Conservation (phyloP, 2,329 filamentous ascomycete genomes). For the Pestalotiopsis sp. region DNA sequence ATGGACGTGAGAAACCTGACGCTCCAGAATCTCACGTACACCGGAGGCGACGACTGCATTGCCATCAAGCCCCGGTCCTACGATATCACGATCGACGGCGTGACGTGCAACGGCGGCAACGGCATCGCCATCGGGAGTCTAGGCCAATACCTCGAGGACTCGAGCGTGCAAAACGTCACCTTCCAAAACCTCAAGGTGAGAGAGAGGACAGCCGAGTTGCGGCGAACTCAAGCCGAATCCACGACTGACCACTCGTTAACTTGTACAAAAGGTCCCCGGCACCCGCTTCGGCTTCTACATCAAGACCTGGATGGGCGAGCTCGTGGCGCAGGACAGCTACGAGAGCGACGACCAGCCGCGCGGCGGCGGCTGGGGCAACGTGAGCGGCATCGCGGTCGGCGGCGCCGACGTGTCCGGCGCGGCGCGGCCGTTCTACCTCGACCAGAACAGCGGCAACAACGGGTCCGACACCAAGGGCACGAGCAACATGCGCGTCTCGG, state of each 20-base stretch:
- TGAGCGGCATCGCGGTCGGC: constrained; percentile 49
- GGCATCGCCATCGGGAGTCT: constrained; percentile 56
- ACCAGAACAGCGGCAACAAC: constrained; percentile 49
- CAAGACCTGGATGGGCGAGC: constrained; percentile 55
- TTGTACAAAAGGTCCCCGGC: background rate
- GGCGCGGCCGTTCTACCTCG: constrained; percentile 41
- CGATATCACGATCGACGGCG: constrained; percentile 47
- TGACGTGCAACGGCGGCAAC: constrained; percentile 50
- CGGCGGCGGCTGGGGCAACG: constrained; percentile 53
- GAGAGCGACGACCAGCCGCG: constrained; percentile 48
- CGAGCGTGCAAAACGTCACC: constrained; percentile 47
- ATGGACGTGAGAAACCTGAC: constrained; percentile 53
- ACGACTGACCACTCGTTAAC: background rate
- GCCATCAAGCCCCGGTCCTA: constrained; percentile 58
- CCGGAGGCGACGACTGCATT: constrained; percentile 58
- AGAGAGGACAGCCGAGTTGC: constrained; percentile 33
- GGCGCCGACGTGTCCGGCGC: constrained; percentile 52
- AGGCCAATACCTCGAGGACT: constrained; percentile 56
- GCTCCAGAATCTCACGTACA: constrained; percentile 51
- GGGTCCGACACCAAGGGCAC: constrained; percentile 44
- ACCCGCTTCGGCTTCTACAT: constrained; percentile 42
- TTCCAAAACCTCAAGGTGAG: constrained; percentile 47
- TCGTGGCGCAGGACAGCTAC: constrained; percentile 45
- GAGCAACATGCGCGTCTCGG: constrained; percentile 48
- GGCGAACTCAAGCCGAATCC: background rate